These are phyloP conservation scores for Saksenaea vasiformis DNA, from an alignment of 371 early-diverging fungal species.

Conservation along the genomic window DNA sequence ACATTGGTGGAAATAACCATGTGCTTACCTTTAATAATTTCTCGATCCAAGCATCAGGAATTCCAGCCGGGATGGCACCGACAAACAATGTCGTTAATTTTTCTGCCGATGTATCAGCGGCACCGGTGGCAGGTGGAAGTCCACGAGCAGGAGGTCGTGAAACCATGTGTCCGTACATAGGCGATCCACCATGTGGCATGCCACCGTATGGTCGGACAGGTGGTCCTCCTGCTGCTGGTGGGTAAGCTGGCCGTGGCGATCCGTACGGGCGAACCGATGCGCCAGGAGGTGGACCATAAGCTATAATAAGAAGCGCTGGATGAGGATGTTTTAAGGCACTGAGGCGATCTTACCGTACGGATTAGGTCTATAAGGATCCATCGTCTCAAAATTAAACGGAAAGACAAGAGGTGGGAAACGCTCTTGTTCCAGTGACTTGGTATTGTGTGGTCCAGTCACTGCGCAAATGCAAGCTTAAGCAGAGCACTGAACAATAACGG, in stretches of 20 bases:
- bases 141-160: conserved; percentile 9
- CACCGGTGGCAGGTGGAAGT: background rate
- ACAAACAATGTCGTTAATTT: conserved; percentile 77
- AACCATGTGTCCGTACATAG: background rate
- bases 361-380: conserved; percentile 25
- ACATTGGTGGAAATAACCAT: background rate
- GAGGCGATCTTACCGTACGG: conserved; percentile 14
- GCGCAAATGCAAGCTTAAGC: too few relatives aligned
- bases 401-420: background rate
- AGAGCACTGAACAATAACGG: too few relatives aligned
- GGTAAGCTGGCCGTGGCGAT: conserved; percentile 10
- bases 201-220: conserved; percentile 5
- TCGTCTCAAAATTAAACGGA: background rate
- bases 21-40: conserved; percentile 61
- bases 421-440: background rate
- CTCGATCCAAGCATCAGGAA: conserved; percentile 73
- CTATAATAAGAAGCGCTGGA: background rate
- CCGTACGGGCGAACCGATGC: conserved; percentile 2
- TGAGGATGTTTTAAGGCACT: background rate
- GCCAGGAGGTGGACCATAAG: conserved; percentile 15
- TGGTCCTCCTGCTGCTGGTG: conserved; percentile 11
- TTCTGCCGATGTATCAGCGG: conserved; percentile 29
- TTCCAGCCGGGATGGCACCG: conserved; percentile 73
- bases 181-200: conserved; percentile 1
- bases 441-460: background rate